phyloP scores from a whole-genome alignment of 2,329 filamentous ascomycete species.

The Diaporthe sp. region DNA sequence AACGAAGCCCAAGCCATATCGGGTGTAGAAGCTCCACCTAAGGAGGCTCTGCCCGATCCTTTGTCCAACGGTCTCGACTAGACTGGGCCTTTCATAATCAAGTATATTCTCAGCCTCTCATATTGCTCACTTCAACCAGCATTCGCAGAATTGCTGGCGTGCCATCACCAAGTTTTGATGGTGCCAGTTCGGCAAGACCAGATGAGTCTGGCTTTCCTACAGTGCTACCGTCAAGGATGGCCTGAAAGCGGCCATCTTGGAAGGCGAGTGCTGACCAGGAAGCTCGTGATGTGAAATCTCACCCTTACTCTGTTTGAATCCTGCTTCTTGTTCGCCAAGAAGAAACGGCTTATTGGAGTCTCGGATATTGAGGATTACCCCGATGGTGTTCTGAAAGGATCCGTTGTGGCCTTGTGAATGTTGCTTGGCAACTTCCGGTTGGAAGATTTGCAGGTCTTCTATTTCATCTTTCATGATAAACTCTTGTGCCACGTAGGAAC shows the following conservation, averaged over 20 bases:
- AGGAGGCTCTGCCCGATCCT: not conserved
- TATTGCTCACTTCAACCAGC: not conserved
- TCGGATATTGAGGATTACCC: not conserved
- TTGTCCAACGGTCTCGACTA: not conserved
- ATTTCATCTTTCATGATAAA: not conserved
- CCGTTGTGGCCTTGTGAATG: not conserved
- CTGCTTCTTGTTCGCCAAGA: not conserved
- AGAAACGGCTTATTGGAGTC: not conserved
- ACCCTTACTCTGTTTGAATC: not conserved
- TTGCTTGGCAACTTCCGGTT: not conserved
- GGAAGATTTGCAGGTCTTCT: not conserved
- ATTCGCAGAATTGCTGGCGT: not conserved
- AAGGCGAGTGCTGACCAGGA: not conserved
- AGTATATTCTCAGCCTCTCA: not conserved
- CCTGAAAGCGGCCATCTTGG: not conserved
- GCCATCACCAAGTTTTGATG: not conserved
- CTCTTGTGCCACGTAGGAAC: not conserved
- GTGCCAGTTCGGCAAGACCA: not conserved
- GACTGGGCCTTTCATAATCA: not conserved
- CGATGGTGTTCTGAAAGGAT: not conserved
- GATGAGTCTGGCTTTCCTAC: not conserved
- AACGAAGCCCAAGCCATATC: not conserved
- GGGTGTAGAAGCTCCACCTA: not conserved
- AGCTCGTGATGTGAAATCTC: not conserved
- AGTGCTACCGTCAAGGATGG: not conserved